These are phyloP conservation scores for Colletotrichum sojae DNA, from an alignment of 2,329 filamentous ascomycete species.

Conservation along the genomic window DNA sequence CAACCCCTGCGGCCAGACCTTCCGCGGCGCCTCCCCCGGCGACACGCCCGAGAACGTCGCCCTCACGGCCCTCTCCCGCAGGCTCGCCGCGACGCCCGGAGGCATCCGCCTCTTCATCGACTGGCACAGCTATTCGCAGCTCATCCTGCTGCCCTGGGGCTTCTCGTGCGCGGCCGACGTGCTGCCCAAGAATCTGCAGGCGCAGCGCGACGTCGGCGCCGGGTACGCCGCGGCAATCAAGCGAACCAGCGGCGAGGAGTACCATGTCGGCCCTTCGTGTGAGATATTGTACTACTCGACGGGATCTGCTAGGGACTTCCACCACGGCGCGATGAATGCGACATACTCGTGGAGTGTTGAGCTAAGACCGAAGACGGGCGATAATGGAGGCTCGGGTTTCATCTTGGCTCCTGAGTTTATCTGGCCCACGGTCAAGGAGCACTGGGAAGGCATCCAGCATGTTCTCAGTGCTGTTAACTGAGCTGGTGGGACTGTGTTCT, in stretches of 20 bases:
- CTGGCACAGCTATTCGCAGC: conserved; percentile 71
- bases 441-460: conserved; percentile 43
- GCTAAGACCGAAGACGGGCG: conserved; percentile 39
- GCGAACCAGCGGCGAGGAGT: conserved; percentile 39
- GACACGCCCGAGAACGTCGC: conserved; percentile 64
- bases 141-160: conserved; percentile 68
- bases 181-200: conserved; percentile 44
- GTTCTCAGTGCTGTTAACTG: conserved; percentile 25
- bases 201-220: conserved; percentile 44
- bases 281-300: conserved; percentile 44
- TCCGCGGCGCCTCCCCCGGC: conserved; percentile 55
- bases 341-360: conserved; percentile 45
- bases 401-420: conserved; percentile 43
- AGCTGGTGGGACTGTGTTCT: background rate
- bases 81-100: conserved; percentile 54
- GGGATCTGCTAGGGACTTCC: conserved; percentile 43
- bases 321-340: conserved; percentile 43
- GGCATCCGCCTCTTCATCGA: conserved; percentile 71
- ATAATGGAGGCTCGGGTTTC: conserved; percentile 39
- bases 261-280: conserved; percentile 43
- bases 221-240: conserved; percentile 60
- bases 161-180: conserved; percentile 61
- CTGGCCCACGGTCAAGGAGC: conserved; percentile 43
- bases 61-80: conserved; percentile 61
- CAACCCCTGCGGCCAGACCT: conserved; percentile 61